phyloP scores from a whole-genome alignment of 495 filamentous ascomycete species.

The Aspergillus coremiiformis region DNA sequence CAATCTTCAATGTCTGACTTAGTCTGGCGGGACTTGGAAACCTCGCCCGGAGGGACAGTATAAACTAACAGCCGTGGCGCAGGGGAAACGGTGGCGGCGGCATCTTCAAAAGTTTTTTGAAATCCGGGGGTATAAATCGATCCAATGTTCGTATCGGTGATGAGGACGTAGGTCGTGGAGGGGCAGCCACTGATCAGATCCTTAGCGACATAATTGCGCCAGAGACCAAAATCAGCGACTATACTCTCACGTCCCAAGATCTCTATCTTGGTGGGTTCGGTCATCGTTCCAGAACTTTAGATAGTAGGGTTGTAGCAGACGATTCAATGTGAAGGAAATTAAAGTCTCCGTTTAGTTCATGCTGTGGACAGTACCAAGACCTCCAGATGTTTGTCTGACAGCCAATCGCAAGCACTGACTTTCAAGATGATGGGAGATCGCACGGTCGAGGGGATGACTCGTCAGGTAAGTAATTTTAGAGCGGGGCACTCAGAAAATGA shows the following conservation, averaged over 20 bases:
- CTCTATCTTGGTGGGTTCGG: conserved; percentile 41
- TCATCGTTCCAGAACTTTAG: conserved; percentile 23
- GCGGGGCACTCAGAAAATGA: neutral
- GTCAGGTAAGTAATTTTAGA: neutral
- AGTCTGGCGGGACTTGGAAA: conserved; percentile 83
- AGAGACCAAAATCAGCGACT: conserved; percentile 86
- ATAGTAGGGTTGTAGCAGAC: neutral
- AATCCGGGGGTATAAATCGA: conserved; percentile 74
- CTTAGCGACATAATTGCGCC: conserved; percentile 69
- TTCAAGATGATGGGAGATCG: neutral
- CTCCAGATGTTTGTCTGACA: neutral
- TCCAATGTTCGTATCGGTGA: conserved; percentile 90
- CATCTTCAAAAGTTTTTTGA: conserved; percentile 57
- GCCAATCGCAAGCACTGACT: neutral
- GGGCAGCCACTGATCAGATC: conserved; percentile 71
- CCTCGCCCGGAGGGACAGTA: conserved; percentile 83
- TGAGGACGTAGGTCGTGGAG: conserved; percentile 88
- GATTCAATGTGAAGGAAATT: neutral
- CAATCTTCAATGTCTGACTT: conserved; percentile 96
- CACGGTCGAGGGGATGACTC: neutral
- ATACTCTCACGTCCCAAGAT: conserved; percentile 71
- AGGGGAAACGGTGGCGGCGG: conserved; percentile 45
- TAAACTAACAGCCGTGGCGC: conserved; percentile 69
- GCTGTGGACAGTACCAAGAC: conserved; percentile 12
- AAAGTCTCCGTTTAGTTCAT: conserved; percentile 30